Conservation (phyloP, 2,329 filamentous ascomycete genomes). For the Talaromyces sp. region DNA sequence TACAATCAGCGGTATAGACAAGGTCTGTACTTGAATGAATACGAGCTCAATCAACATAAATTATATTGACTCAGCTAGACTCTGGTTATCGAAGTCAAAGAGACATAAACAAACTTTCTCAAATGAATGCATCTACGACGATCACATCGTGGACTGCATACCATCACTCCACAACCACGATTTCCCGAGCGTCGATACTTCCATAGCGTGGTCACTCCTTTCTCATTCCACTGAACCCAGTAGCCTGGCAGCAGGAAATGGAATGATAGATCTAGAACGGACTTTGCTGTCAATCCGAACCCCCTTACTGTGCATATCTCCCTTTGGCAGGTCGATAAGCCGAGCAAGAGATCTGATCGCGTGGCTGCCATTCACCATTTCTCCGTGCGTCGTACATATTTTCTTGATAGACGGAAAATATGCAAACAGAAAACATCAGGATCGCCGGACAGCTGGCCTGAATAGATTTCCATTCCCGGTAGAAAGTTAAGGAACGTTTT, state of each 20-base stretch:
- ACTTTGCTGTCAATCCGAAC: background rate
- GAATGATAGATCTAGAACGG: background rate
- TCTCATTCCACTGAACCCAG: background rate
- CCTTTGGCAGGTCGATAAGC: background rate
- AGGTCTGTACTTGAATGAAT: too few relatives aligned
- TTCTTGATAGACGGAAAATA: background rate
- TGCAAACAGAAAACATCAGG: background rate
- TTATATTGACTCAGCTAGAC: too few relatives aligned
- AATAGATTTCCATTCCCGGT: background rate
- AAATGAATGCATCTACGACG: background rate
- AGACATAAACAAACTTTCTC: background rate
- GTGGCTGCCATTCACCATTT: conserved; percentile 14
- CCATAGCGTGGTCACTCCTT: background rate
- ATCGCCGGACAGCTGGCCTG: background rate
- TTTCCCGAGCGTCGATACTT: background rate
- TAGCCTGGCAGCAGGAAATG: background rate
- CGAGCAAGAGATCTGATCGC: conserved; percentile 11
- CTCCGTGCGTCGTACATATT: conserved; percentile 1
- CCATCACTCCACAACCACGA: conserved; percentile 6
- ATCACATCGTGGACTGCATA: conserved; percentile 5
- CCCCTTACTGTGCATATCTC: conserved; percentile 6
- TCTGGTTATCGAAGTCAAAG: background rate
- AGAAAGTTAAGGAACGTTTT: background rate
- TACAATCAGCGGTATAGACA: background rate
- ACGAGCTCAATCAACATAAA: too few relatives aligned